phyloP scores from a whole-genome alignment of 495 filamentous ascomycete species.

The Talaromyces trachyspermus region DNA sequence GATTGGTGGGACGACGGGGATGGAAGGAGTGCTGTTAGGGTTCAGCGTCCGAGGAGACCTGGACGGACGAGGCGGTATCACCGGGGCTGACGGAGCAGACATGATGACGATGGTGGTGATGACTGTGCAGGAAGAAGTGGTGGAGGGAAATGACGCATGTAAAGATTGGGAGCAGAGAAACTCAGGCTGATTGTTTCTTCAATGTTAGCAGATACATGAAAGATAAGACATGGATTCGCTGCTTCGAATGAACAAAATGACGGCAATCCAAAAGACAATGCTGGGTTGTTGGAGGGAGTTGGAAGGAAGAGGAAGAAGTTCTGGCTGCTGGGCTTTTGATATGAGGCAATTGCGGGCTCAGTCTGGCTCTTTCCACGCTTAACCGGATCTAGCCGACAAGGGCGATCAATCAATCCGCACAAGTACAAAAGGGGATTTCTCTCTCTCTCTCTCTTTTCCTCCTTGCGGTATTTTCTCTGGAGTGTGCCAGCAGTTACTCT shows the following conservation, averaged over 20 bases:
- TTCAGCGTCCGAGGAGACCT: conserved; percentile 39
- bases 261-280: not conserved
- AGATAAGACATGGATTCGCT: not conserved
- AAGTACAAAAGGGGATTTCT: no score
- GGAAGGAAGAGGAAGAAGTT: conserved; percentile 4
- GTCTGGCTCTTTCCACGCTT: conserved; percentile 5
- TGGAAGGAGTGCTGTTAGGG: conserved; percentile 35
- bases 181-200: no score
- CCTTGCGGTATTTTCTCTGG: not conserved
- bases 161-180: no score
- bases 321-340: no score
- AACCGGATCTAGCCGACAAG: conserved; percentile 9
- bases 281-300: not conserved
- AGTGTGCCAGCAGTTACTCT: no score
- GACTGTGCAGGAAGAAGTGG: conserved; percentile 5
- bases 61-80: conserved; percentile 43
- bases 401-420: no score
- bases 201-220: no score
- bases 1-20: conserved; percentile 65
- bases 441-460: not conserved
- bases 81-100: conserved; percentile 37
- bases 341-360: conserved; percentile 3
- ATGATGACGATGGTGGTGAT: conserved; percentile 20
- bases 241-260: not conserved
- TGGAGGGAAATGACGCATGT: conserved; percentile 4